Percentiles rank a stretch among this genome's conserved stretches.
These are phyloP conservation scores for Chalciporus piperatus DNA, from an alignment of 768 basidiomycete species.

Conservation along the genomic window DNA sequence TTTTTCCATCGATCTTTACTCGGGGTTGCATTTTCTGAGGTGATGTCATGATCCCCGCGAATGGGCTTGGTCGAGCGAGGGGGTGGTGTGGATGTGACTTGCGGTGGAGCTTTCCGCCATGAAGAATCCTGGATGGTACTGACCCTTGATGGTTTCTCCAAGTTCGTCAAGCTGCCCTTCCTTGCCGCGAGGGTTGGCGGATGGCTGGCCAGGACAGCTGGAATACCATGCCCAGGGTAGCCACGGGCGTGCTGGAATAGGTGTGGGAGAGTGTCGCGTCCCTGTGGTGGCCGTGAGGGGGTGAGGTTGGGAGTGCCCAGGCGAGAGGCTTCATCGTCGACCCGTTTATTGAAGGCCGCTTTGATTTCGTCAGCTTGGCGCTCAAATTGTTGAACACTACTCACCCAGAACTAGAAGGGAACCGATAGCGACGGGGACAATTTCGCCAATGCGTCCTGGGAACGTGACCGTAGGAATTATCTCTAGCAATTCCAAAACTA, in stretches of 20 bases:
- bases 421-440: conserved; percentile 42
- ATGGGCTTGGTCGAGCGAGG: background rate
- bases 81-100: background rate
- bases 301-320: no score
- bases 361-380: background rate
- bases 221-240: no score
- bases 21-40: background rate
- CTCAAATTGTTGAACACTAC: conserved; percentile 3
- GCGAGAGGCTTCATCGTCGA: background rate
- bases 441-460: conserved; percentile 38
- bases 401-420: conserved; percentile 41
- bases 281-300: no score
- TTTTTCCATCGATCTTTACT: background rate
- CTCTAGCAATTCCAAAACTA: conserved; percentile 42
- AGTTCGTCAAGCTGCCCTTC: no score
- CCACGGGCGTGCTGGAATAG: no score
- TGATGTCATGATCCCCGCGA: background rate
- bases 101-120: no score
- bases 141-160: no score
- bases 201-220: no score
- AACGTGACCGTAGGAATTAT: conserved; percentile 34
- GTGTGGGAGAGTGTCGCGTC: no score
- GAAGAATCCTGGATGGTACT: no score
- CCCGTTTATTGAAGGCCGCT: conserved; percentile 6
- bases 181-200: no score